Base-by-base conservation (phyloP, 2,329 filamentous ascomycete species). In the Hirsutella minnesotensis region DNA sequence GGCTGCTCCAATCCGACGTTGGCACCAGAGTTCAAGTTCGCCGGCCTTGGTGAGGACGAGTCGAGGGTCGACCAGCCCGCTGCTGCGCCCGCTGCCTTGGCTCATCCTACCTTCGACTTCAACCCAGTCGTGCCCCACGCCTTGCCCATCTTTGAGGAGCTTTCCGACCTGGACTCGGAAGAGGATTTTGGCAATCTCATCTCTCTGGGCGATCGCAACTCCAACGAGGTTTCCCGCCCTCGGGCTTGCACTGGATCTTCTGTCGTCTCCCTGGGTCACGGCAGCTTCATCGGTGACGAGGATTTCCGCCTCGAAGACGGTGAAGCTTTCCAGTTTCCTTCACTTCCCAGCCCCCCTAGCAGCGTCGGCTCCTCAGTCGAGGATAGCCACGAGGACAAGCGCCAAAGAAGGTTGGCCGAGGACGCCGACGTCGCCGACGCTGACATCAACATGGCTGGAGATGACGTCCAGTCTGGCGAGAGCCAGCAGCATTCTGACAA, bases 151-250 rank as follows among this genome's bases (percentile, higher is more conserved):
- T 94, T 94, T 53, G 86, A 94, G 61, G 84, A 87, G 51, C 78
- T 94, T 51, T 92, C 89, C 20, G 88, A 94, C 55, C 74, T 95
- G 44, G 89, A 95, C 60, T 88, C 85, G 1, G 89, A 95, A 55
- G 86, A 94, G 73, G 86, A 92, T 59, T 87, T 94, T 34, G 57
- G 59, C 55, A 75, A 79, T 43, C 74, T 94, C 9, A 80, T 87
- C 49, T 79, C 86, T 56, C 82, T 88, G 5, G 51, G 51, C 51
- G 61, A 62, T 44, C 49, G 54, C 21, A 46, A 70, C 18, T 65
- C 69, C 33, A 66, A 73, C 39, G 79, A 81, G 61, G 66, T 75
- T 56, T 87, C 86, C 68, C 79, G 89, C 51, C 76, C 78, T 30
- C 76, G 78, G 35, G 77, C 78, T 29, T 67, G 60, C 74, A 89